phyloP scores from a whole-genome alignment of 805 yeast genomes.

The Suhomyces sp. region DNA sequence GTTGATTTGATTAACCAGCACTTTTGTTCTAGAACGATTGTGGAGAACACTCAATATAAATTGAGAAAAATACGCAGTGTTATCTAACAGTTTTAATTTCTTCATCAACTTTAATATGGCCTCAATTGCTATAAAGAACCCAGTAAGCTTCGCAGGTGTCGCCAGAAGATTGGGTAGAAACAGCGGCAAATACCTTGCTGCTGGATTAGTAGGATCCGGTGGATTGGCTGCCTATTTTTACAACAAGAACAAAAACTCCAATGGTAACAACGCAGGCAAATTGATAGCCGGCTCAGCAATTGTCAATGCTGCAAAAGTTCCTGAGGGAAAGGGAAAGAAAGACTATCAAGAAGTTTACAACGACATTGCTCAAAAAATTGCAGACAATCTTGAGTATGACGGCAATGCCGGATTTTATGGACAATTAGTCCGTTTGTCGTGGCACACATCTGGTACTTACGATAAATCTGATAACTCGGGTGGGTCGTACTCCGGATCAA shows the following conservation, averaged over 20 bases:
- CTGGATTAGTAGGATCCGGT: slow-evolving; percentile 24
- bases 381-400: slow-evolving; percentile 24
- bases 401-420: slow-evolving; percentile 39
- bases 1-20: background rate
- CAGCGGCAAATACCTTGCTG: slow-evolving; percentile 8
- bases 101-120: background rate
- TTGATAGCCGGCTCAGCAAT: slow-evolving; percentile 11
- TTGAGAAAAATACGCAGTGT: background rate
- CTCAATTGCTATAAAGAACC: slow-evolving; percentile 3
- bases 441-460: slow-evolving; percentile 39
- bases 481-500: slow-evolving; percentile 39
- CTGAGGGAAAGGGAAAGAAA: slow-evolving; percentile 35
- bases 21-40: background rate
- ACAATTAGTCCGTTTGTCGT: slow-evolving; percentile 34
- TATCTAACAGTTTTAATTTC: background rate
- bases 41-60: background rate
- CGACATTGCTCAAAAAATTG: slow-evolving; percentile 55
- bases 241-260: slow-evolving; percentile 8
- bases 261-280: slow-evolving; percentile 8
- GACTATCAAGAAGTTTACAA: slow-evolving; percentile 69
- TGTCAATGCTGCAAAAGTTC: slow-evolving; percentile 31
- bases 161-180: background rate
- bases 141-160: background rate
- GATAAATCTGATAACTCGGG: slow-evolving; percentile 26
- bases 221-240: slow-evolving; percentile 19